Base-by-base conservation (phyloP, 257 asterid genomes). In the Plantago ovata region DNA sequence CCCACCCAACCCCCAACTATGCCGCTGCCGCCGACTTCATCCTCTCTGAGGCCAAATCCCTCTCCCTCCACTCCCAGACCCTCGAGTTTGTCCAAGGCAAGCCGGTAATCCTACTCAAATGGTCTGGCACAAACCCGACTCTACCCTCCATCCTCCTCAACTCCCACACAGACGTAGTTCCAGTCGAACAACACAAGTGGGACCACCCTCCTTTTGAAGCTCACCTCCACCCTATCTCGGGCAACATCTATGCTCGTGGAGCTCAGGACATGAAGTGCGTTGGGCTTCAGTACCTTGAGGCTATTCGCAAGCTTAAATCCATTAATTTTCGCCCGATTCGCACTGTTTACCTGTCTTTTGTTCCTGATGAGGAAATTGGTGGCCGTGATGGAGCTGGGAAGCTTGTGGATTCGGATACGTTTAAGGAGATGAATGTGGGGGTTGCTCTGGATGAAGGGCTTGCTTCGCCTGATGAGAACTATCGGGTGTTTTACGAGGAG, bases 191-290 rank as follows among this genome's bases (percentile, higher is more conserved):
- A 23, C 71, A 69, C 67, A 92, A 92, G 68, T 92, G 98, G 98
- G 39, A 60, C 18, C 83, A 84, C 63, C 90, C 81, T 19, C 98
- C 98, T 48, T 86, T 92, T 50, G 67, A 75, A 10, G 97, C 98
- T 51, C 87, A 79, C 65, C 55, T 88, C 16, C 85, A 82, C 62
- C 71, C 82, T 60, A 9, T 78, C 51, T 58, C 95, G 6, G 94
- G 94, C 56, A 77, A 84, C 64, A 84, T 92, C 78, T 92, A 77
- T 38, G 95, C 95, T 56, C 85, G 95, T 15, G 98, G 98, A 58
- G 84, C 97, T 22, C 98, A 93, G 82, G 98, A 93, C 70, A 93
- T 89, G 98, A 93, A 93, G 72, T 89, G 94, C 38, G 97, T 89
- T 0, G 85, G 94, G 8, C 66, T 93, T 47, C 98, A 89, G 79